Evolutionary conservation across 2,329 filamentous ascomycete species (phyloP), one percentile per base, ranked within the genome.

Genomic region (Penicillium sumatraense): DNA sequence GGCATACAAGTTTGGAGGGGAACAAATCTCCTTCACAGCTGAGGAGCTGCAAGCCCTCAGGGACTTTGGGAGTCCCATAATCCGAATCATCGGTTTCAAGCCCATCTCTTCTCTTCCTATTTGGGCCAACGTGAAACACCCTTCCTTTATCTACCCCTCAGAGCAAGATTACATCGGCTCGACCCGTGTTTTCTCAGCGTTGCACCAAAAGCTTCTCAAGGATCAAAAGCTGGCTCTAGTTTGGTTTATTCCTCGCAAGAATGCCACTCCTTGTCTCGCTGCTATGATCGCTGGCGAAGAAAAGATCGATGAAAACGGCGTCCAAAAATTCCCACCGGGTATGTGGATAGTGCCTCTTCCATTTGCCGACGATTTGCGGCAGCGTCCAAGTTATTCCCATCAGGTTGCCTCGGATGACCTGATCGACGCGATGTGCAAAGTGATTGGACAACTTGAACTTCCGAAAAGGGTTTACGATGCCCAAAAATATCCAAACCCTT

Each of bases 71-170:
- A 82, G 89, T 1, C 90, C 91, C 0, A 81, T 90, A 11, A 89
- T 99, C 53, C 88, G 92, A 5, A 89, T 99, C 61, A 89, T 99
- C 53, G 95, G 95, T 5, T 99, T 99, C 82, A 99, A 98, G 71
- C 86, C 91, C 6, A 80, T 90, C 24, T 85, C 84, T 1, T 78
- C 85, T 66, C 79, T 97, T 1, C 89, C 90, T 0, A 80, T 89
- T 16, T 97, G 93, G 92, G 90, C 91, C 1, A 92, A 90, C 29
- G 81, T 90, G 46, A 91, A 90, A 68, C 92, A 93, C 65, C 90
- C 93, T 0, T 91, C 87, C 0, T 99, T 97, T 73, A 90, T 99
- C 55, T 98, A 96, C 68, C 95, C 95, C 0, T 95, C 89, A 16
- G 95, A 99, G 74, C 88, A 92, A 60, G 89, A 91, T 58, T 96